Evolutionary conservation across 306 rosid species (phyloP).

Genomic region (Quercus ilex): DNA sequence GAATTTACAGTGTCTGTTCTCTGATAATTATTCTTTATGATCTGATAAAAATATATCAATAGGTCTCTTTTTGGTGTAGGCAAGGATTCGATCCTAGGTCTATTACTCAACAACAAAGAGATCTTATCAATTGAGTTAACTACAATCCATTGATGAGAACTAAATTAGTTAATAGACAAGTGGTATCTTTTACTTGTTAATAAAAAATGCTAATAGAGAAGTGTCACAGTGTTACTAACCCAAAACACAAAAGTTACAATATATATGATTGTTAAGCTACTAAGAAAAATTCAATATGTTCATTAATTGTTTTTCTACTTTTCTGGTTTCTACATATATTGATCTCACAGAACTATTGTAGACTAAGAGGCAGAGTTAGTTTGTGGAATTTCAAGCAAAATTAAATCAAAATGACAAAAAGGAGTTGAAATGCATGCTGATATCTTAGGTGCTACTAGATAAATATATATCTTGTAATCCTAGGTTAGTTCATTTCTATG

Average conservation of each 20-base stretch:
- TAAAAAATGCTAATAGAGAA: too few species aligned
- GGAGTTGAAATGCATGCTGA: background rate
- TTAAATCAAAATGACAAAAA: background rate
- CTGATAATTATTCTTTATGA: too few species aligned
- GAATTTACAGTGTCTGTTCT: too few species aligned
- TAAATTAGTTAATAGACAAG: background rate
- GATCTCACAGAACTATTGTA: background rate
- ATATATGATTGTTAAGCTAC: background rate
- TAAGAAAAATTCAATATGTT: background rate
- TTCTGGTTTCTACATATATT: background rate
- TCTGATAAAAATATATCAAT: too few species aligned
- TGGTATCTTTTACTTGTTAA: background rate
- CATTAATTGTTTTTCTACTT: too few species aligned
- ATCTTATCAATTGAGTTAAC: background rate
- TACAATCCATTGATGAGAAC: background rate
- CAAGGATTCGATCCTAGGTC: too few species aligned
- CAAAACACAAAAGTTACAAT: background rate
- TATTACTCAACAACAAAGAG: too few species aligned
- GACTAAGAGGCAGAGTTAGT: background rate
- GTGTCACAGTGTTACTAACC: too few species aligned
- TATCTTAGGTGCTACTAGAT: background rate
- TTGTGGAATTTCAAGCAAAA: background rate
- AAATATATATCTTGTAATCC: background rate
- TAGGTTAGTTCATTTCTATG: background rate
- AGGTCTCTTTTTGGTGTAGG: too few species aligned